Base-by-base conservation (phyloP, 306 rosid species). In the Vigna reflexopilosa region DNA sequence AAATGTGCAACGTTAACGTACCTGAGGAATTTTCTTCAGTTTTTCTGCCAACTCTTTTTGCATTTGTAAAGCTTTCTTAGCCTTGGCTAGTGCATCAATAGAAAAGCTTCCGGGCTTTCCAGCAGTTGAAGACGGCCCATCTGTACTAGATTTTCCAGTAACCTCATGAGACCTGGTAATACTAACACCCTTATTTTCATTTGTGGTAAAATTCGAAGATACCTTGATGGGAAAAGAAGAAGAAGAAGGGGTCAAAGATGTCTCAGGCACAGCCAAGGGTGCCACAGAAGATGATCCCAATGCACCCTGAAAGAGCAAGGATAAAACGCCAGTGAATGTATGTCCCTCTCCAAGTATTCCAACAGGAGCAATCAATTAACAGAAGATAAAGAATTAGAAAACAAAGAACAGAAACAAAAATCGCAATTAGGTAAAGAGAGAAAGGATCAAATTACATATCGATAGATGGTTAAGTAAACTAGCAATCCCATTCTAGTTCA, bases 71-170 rank as follows among this genome's bases (percentile, higher is more conserved):
- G 94, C 86, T 89, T 82, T 89, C 92, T 92, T 95, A 79, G 93
- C 91, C 88, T 89, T 92, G 30, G 96, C 93, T 87, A 94, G 76
- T 73, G 88, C 98, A 77, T 84, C 98, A 79, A 87, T 83, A 87
- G 93, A 85, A 56, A 88, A 83, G 89, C 86, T 90, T 73, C 93
- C 97, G 83, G 84, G 81, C 86, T 82, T 95, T 82, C 97, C 98
- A 89, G 98, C 97, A 79, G 89, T 85, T 89, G 98, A 83, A 71
- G 98, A 95, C 61, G 97, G 80, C 87, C 98, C 98, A 95, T 94
- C 98, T 94, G 98, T 94, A 94, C 98, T 94, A 94, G 97, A 94
- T 88, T 94, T 94, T 94, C 98, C 98, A 92, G 90, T 89, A 94
- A 89, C 98, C 98, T 94, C 97, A 94, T 94, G 98, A 94, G 93